Percentiles rank a stretch among this genome's conserved stretches.
Evolutionary conservation across 2,329 filamentous ascomycete genomes (phyloP).

Genomic region (Trichoderma lentiforme): DNA sequence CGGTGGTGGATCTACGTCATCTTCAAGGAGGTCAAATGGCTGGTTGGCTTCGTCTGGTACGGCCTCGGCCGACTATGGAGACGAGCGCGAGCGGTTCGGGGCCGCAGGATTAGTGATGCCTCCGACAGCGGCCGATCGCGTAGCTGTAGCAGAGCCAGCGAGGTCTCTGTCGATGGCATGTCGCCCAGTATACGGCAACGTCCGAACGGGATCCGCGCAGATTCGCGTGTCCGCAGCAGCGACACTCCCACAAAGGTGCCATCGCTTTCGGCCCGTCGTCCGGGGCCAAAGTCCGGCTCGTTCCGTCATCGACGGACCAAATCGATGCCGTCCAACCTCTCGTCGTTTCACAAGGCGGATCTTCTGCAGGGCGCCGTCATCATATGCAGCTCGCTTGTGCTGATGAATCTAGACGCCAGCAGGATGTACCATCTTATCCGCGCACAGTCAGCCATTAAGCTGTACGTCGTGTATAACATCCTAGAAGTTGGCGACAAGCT

Average conservation of each 20-base stretch:
- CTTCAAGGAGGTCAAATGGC: constrained; percentile 66
- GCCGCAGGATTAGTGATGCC: constrained; percentile 30
- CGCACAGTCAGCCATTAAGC: constrained; percentile 92
- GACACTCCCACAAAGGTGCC: constrained; percentile 16
- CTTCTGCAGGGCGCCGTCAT: constrained; percentile 88
- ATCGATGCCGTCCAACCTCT: constrained; percentile 79
- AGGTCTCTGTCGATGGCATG: constrained; percentile 23
- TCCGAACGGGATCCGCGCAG: background rate
- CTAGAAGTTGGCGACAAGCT: constrained; percentile 89
- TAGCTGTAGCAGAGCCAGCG: constrained; percentile 37
- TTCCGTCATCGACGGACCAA: constrained; percentile 69
- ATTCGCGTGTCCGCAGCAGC: background rate
- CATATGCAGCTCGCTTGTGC: constrained; percentile 74
- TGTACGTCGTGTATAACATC: constrained; percentile 98
- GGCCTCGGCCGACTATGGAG: constrained; percentile 78
- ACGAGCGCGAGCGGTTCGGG: constrained; percentile 47
- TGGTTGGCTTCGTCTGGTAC: constrained; percentile 73
- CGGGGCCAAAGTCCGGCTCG: constrained; percentile 32
- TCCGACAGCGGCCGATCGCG: constrained; percentile 39
- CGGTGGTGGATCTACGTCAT: constrained; percentile 76
- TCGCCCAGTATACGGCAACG: constrained; percentile 10
- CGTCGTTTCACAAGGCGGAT: constrained; percentile 91
- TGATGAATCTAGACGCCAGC: constrained; percentile 92
- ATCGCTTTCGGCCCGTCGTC: constrained; percentile 23
- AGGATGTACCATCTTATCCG: constrained; percentile 98